Conservation (phyloP, 2,329 filamentous ascomycete genomes). For the Colletotrichum filicis region DNA sequence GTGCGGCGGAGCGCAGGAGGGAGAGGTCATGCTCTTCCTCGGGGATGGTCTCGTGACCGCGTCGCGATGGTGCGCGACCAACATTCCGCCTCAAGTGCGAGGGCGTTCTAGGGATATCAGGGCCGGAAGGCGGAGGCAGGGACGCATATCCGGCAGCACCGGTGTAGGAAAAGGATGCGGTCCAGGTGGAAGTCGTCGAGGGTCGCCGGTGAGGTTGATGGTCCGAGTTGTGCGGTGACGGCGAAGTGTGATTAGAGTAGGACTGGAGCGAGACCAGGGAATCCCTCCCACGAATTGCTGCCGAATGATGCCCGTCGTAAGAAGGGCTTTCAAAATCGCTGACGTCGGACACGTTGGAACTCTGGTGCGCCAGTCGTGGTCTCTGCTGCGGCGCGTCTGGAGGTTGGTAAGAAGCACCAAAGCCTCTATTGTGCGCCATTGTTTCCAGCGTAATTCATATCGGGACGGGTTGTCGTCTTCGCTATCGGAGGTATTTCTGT, state of each 20-base stretch:
- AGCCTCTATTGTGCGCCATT: conserved; percentile 29
- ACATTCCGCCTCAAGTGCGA: conserved; percentile 41
- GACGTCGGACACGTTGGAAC: conserved; percentile 48
- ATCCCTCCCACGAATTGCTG: conserved; percentile 46
- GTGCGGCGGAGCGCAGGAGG: conserved; percentile 53
- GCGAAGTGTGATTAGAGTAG: conserved; percentile 40
- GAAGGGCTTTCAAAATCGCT: conserved; percentile 41
- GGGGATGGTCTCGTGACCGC: conserved; percentile 42
- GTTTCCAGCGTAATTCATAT: conserved; percentile 28
- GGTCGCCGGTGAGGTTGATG: neutral
- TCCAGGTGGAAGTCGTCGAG: conserved; percentile 38
- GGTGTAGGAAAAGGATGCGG: conserved; percentile 43
- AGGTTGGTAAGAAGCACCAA: conserved; percentile 43
- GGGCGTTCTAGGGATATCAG: conserved; percentile 36
- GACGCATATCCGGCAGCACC: conserved; percentile 39
- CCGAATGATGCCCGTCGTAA: conserved; percentile 39
- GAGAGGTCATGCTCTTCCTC: conserved; percentile 57
- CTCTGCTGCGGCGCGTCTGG: neutral
- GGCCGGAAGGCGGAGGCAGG: conserved; percentile 32
- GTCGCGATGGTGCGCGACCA: conserved; percentile 40
- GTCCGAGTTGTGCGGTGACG: conserved; percentile 10
- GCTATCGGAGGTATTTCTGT: neutral
- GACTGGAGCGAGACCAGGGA: conserved; percentile 55
- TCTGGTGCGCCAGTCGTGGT: conserved; percentile 42
- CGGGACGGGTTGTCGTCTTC: neutral